Conservation (phyloP, 1,284 basidiomycete species). For the Chiua sp. region DNA sequence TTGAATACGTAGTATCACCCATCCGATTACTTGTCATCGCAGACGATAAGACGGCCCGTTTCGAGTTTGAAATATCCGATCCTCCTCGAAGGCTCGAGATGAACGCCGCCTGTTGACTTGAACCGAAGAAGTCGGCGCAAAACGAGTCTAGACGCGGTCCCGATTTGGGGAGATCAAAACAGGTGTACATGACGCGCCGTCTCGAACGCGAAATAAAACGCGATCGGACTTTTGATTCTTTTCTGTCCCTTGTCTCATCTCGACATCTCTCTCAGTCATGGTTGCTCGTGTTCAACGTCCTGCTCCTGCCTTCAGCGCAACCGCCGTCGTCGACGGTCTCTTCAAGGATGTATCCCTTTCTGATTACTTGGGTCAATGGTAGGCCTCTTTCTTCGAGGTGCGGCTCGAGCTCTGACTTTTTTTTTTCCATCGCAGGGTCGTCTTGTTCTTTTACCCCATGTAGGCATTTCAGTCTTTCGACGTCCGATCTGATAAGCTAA, state of each 20-base stretch:
- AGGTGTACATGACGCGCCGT: conserved; percentile 29
- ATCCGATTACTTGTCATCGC: no score
- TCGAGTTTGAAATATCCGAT: no score
- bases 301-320: conserved; percentile 78
- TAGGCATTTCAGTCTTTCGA: conserved; percentile 40
- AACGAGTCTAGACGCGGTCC: no score
- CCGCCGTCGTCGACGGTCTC: conserved; percentile 75
- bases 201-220: conserved; percentile 24
- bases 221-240: conserved; percentile 3
- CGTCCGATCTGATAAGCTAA: background rate
- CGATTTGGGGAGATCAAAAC: conserved; percentile 13
- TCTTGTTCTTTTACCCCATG: conserved; percentile 86
- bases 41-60: no score
- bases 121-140: no score
- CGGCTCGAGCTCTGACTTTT: background rate
- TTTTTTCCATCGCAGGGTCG: conserved; percentile 54
- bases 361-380: conserved; percentile 87
- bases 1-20: no score
- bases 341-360: conserved; percentile 79
- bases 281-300: conserved; percentile 77
- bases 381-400: conserved; percentile 8
- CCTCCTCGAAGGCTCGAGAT: no score
- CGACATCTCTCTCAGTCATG: conserved; percentile 45
- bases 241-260: background rate
- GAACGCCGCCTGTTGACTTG: no score